These are phyloP conservation scores for Petunia axillaris DNA, from an alignment of 257 asterid species.

Conservation along the genomic window DNA sequence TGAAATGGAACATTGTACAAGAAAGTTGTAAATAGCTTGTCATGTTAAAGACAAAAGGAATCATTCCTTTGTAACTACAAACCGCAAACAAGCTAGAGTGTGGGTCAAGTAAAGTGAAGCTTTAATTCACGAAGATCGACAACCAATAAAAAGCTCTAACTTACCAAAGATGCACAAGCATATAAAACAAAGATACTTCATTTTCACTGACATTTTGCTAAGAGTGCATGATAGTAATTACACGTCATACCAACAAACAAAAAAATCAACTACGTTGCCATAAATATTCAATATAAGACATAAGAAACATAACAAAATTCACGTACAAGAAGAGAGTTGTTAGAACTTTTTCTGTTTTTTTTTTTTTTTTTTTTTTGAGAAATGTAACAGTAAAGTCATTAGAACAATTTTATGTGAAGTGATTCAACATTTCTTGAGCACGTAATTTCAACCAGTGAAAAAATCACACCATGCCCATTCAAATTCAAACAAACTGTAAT, in stretches of 20 bases:
- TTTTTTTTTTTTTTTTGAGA: no score
- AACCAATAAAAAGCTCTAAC: neutral
- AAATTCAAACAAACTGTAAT: neutral
- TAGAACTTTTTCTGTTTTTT: neutral
- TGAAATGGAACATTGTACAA: neutral
- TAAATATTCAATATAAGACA: slow-evolving; percentile 1
- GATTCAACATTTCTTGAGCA: slow-evolving; percentile 3
- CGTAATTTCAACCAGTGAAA: neutral
- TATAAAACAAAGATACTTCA: neutral
- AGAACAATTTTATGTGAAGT: neutral
- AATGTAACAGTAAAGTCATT: no score
- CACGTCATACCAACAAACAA: slow-evolving; percentile 17
- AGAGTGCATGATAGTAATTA: slow-evolving; percentile 18
- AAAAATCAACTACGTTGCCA: neutral
- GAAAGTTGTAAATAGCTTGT: neutral
- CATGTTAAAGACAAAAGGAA: slow-evolving; percentile 10
- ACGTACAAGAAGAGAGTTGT: neutral
- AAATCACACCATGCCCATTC: neutral
- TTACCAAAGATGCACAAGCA: neutral
- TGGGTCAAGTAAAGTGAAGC: neutral
- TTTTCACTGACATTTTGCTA: slow-evolving; percentile 1
- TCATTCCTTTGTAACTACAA: neutral
- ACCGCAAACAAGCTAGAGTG: neutral
- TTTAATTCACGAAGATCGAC: slow-evolving; percentile 16
- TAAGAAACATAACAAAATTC: slow-evolving; percentile 12